Percentiles rank a stretch among this genome's conserved stretches.
Conservation (phyloP, 2,329 filamentous ascomycete species). For the Penicillium verrucosum region DNA sequence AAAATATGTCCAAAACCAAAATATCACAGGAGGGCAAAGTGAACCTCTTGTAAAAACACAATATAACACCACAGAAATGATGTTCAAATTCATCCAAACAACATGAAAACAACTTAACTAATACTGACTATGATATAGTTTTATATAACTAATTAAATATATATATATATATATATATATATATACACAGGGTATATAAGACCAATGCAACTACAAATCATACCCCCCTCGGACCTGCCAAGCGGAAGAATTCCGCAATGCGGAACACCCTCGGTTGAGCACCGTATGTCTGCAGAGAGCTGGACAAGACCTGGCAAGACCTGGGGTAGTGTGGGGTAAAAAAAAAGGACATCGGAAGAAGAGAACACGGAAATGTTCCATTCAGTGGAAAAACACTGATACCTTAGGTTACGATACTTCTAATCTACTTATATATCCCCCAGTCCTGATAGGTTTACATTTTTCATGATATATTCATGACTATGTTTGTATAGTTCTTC, state of each 20-base stretch:
- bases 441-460: neutral
- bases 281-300: neutral
- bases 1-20: too few relatives aligned
- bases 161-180: too few relatives aligned
- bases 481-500: neutral
- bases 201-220: neutral
- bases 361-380: constrained; percentile 20
- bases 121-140: neutral
- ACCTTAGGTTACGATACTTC: neutral
- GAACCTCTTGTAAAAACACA: too few relatives aligned
- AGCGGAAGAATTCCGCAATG: constrained; percentile 12
- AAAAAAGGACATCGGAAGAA: neutral
- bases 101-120: neutral
- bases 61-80: neutral
- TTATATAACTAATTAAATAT: too few relatives aligned
- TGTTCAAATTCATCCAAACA: too few relatives aligned
- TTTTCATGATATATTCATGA: neutral
- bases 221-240: neutral
- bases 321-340: constrained; percentile 13
- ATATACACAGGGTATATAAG: too few relatives aligned
- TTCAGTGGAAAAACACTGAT: neutral
- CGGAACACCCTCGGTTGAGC: constrained; percentile 6
- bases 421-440: neutral
- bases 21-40: too few relatives aligned
- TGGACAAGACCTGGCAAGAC: constrained; percentile 2